These are phyloP conservation scores for Coniochaeta hoffmannii DNA, from an alignment of 2,329 filamentous ascomycete genomes.

Conservation along the genomic window DNA sequence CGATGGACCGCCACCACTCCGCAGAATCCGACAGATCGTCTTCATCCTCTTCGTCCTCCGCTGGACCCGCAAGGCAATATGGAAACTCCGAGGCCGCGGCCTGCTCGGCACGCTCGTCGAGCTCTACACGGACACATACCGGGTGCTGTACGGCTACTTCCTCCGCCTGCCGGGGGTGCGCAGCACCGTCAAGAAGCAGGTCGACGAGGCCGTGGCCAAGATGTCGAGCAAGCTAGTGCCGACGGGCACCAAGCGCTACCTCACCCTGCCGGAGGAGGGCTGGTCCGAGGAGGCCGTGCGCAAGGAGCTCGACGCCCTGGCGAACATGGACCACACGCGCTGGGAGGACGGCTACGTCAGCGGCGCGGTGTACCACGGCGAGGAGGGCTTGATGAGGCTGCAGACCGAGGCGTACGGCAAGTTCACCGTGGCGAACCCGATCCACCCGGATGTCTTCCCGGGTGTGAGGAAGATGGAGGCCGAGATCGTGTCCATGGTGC, in stretches of 20 bases:
- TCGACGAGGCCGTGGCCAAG: constrained; percentile 71
- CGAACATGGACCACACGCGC: constrained; percentile 82
- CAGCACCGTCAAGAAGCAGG: constrained; percentile 75
- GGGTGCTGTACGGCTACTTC: constrained; percentile 77
- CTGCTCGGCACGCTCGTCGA: constrained; percentile 70
- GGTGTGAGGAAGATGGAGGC: constrained; percentile 99
- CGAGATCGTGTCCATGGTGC: constrained; percentile 92
- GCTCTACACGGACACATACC: constrained; percentile 63
- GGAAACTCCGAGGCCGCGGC: constrained; percentile 84
- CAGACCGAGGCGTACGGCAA: constrained; percentile 90
- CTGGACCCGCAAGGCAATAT: constrained; percentile 70
- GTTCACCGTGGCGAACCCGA: constrained; percentile 93
- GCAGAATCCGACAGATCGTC: constrained; percentile 74
- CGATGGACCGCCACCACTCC: not conserved
- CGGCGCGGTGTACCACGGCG: constrained; percentile 94
- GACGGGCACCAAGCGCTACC: constrained; percentile 62
- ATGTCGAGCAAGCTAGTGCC: constrained; percentile 79
- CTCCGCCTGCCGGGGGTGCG: constrained; percentile 81
- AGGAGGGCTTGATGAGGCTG: constrained; percentile 69
- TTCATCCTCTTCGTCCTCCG: constrained; percentile 84
- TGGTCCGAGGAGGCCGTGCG: constrained; percentile 73
- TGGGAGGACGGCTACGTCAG: constrained; percentile 97
- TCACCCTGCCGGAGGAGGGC: constrained; percentile 74
- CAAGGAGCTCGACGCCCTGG: constrained; percentile 70
- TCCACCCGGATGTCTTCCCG: constrained; percentile 97